Conservation (phyloP, 2,329 filamentous ascomycete species). For the Tolypocladium ovalisporum region DNA sequence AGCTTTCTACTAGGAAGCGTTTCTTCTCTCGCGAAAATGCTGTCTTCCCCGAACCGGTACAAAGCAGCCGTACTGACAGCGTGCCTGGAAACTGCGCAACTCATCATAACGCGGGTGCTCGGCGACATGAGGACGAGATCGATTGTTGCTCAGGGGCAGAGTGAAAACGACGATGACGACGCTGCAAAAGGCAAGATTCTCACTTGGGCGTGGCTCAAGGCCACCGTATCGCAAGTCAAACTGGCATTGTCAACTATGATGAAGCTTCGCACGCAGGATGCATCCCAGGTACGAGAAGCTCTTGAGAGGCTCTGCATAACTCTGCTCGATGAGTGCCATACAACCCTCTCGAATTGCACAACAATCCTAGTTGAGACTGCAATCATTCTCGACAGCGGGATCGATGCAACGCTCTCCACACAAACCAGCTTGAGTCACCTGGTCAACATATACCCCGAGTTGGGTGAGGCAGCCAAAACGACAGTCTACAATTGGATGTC, state of each 20-base stretch:
- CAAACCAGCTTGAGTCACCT: conserved; percentile 49
- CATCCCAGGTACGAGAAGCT: conserved; percentile 55
- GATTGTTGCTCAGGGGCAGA: conserved; percentile 24
- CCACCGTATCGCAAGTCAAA: conserved; percentile 71
- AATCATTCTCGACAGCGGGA: conserved; percentile 51
- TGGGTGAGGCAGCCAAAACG: conserved; percentile 55
- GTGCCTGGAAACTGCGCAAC: conserved; percentile 47
- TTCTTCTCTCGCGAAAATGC: conserved; percentile 65
- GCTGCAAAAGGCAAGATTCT: conserved; percentile 25
- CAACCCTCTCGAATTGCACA: conserved; percentile 57
- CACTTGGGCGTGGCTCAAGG: conserved; percentile 59
- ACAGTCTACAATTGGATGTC: conserved; percentile 73
- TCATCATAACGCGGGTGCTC: conserved; percentile 43
- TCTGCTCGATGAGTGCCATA: conserved; percentile 68
- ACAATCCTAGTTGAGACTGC: conserved; percentile 71
- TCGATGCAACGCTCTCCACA: conserved; percentile 27
- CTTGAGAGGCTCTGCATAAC: conserved; percentile 62
- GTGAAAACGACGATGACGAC: conserved; percentile 12
- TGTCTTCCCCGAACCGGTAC: conserved; percentile 54
- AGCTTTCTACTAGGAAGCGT: conserved; percentile 83
- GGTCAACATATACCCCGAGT: conserved; percentile 47
- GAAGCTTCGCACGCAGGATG: conserved; percentile 61
- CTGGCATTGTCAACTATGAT: conserved; percentile 69
- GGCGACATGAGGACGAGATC: conserved; percentile 45
- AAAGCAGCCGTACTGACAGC: conserved; percentile 49